Percentiles rank a stretch among this genome's conserved stretches.
Conservation (phyloP, 768 basidiomycete genomes). For the Rhizopogon vulgaris region DNA sequence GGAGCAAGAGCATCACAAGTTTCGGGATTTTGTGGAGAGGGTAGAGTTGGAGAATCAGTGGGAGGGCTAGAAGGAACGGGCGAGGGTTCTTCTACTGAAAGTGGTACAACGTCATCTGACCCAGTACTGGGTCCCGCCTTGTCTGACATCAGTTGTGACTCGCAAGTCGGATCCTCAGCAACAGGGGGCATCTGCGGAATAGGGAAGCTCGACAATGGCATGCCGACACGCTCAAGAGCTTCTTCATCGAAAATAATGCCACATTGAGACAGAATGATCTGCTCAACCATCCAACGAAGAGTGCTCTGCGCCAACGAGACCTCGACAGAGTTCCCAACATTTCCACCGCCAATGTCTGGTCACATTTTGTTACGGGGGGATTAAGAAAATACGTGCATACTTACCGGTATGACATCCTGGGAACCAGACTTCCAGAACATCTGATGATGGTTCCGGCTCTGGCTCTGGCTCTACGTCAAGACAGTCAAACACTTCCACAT, state of each 20-base stretch:
- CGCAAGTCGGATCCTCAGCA: not conserved
- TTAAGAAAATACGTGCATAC: conserved; percentile 12
- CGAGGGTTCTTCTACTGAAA: not conserved
- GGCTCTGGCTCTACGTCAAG: not conserved
- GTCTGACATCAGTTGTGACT: not conserved
- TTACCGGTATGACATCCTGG: conserved; percentile 64
- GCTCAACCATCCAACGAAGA: conserved; percentile 76
- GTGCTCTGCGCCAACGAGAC: conserved; percentile 51
- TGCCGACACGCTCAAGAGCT: conserved; percentile 41
- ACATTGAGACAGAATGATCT: conserved; percentile 51
- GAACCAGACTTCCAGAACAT: conserved; percentile 81
- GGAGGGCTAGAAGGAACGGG: not conserved
- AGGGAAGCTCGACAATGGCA: conserved; percentile 14
- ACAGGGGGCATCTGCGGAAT: conserved; percentile 5
- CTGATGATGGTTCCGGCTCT: conserved; percentile 20
- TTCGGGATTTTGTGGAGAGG: conserved; percentile 7
- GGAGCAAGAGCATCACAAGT: conserved; percentile 36
- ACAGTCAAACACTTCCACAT: not conserved
- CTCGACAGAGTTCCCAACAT: conserved; percentile 35
- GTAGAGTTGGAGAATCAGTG: not conserved
- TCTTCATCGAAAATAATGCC: conserved; percentile 51
- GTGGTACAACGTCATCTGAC: not conserved
- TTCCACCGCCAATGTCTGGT: conserved; percentile 68
- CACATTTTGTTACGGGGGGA: not conserved
- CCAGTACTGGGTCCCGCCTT: not conserved